Percentiles rank a stretch among this genome's conserved stretches.
These are phyloP conservation scores for Crataegus laevigata DNA, from an alignment of 306 rosid genomes.

Conservation along the genomic window DNA sequence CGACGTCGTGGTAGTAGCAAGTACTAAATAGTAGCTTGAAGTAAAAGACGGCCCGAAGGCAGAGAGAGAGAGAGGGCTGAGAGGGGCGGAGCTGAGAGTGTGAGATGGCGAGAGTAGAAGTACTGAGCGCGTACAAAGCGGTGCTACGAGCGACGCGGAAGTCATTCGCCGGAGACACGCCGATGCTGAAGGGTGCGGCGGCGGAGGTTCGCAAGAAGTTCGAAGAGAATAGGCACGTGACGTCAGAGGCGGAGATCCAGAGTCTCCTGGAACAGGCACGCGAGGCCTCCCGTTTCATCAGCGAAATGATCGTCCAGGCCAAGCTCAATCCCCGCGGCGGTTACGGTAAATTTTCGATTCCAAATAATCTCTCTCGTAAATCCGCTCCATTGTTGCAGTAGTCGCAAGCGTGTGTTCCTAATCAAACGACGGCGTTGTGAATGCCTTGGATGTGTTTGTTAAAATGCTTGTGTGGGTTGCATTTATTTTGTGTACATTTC, in stretches of 20 bases:
- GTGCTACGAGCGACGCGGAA: slow-evolving; percentile 68
- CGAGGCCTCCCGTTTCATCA: slow-evolving; percentile 75
- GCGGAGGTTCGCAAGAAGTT: slow-evolving; percentile 68
- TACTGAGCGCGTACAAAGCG: slow-evolving; percentile 64
- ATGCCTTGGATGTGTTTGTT: slow-evolving; percentile 32
- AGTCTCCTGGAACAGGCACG: slow-evolving; percentile 61
- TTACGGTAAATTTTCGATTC: slow-evolving; percentile 31
- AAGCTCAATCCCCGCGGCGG: slow-evolving; percentile 59
- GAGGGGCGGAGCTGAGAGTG: background rate
- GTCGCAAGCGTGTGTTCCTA: background rate
- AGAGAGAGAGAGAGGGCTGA: background rate
- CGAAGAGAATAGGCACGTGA: slow-evolving; percentile 54
- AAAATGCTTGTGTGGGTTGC: background rate
- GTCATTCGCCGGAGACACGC: slow-evolving; percentile 63
- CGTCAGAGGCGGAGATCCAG: slow-evolving; percentile 64
- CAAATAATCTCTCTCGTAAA: background rate
- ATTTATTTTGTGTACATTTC: background rate
- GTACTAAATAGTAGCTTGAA: background rate
- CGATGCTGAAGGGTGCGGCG: slow-evolving; percentile 64
- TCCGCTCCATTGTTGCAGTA: background rate
- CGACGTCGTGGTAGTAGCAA: background rate
- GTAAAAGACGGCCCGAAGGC: background rate
- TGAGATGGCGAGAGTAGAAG: slow-evolving; percentile 56
- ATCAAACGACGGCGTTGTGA: background rate
- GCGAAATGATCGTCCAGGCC: slow-evolving; percentile 85